phyloP scores from a whole-genome alignment of 1,284 basidiomycete genomes.

The Fomitopsis palustris region DNA sequence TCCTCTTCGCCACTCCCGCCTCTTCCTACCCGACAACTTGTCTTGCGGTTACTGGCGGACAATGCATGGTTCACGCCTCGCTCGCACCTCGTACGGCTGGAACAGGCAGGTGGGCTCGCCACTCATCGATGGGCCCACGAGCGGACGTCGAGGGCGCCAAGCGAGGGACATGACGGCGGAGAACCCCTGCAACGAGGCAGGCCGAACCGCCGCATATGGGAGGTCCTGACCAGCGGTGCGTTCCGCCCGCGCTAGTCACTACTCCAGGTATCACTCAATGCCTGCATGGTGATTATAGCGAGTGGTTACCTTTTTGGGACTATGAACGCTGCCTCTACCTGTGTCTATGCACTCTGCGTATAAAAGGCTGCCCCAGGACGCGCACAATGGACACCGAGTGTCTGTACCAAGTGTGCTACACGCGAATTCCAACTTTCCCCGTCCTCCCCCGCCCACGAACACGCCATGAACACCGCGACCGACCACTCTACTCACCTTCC shows the following conservation, averaged over 20 bases:
- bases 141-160: background rate
- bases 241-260: background rate
- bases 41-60: background rate
- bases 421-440: background rate
- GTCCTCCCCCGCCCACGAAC: background rate
- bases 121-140: slow-evolving; percentile 1
- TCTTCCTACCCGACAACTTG: background rate
- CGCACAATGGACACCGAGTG: background rate
- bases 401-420: background rate
- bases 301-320: background rate
- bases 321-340: background rate
- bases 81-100: background rate
- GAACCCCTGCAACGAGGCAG: background rate
- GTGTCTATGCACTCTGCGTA: background rate
- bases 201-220: background rate
- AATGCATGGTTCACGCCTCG: background rate
- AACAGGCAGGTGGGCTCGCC: background rate
- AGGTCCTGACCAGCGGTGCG: background rate
- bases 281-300: background rate
- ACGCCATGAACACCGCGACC: background rate
- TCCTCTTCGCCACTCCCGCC: background rate
- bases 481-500: background rate
- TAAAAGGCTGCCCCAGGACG: background rate
- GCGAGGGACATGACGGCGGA: background rate
- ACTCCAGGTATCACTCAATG: background rate